Conservation (phyloP, 345 rosid species). For the Lepidium africanum region DNA sequence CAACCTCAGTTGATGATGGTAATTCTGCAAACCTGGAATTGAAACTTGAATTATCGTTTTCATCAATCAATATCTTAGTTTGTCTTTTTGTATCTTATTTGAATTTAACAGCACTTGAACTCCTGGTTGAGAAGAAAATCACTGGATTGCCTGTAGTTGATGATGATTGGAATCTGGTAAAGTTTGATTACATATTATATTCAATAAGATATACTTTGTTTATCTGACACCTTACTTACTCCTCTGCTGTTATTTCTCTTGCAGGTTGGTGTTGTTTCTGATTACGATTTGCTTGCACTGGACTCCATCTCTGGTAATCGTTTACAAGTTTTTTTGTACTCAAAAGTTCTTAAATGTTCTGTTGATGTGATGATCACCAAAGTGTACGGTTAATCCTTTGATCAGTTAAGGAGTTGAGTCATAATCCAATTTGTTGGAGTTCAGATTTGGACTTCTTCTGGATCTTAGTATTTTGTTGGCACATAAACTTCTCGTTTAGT, state of each 20-base stretch:
- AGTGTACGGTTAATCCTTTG: background rate
- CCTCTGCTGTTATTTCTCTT: conserved; percentile 5
- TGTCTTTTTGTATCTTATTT: background rate
- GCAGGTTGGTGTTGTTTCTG: conserved; percentile 98
- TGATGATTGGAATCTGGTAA: conserved; percentile 86
- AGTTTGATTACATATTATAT: background rate
- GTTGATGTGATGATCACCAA: background rate
- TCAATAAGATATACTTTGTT: background rate
- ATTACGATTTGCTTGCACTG: conserved; percentile 82
- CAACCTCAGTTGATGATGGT: conserved; percentile 89
- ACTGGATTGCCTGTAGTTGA: conserved; percentile 90
- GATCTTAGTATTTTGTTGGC: background rate
- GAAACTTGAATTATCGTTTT: too few species aligned
- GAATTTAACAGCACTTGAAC: conserved; percentile 56
- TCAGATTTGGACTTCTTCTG: background rate
- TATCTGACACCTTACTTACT: background rate
- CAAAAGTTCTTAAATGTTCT: background rate
- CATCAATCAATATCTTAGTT: background rate
- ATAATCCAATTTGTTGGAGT: background rate
- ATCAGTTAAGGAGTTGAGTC: background rate
- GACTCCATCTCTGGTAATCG: conserved; percentile 78
- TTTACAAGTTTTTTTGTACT: background rate
- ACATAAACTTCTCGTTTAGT: background rate
- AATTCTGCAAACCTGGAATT: background rate
- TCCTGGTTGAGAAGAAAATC: conserved; percentile 73